Percentiles rank a stretch among this genome's conserved stretches.
Conservation (phyloP, 306 rosid genomes). For the Castanopsis chinensis region DNA sequence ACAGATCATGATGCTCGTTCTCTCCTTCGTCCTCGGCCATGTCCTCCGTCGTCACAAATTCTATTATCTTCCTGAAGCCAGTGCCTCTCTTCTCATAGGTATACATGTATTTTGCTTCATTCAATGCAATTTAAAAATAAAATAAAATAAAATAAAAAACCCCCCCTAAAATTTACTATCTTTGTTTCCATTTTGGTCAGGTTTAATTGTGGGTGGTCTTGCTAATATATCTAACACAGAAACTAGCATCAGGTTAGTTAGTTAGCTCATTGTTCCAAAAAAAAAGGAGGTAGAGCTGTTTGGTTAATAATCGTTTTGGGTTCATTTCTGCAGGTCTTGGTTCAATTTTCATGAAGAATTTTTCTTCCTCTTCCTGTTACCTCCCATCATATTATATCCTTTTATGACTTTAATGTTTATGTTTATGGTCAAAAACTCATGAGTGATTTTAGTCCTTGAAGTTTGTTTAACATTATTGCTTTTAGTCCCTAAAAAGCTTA, state of each 20-base stretch:
- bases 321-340: slow-evolving; percentile 71
- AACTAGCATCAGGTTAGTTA: slow-evolving; percentile 67
- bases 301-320: slow-evolving; percentile 6
- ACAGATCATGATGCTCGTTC: slow-evolving; percentile 98
- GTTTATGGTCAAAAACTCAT: no score
- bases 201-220: slow-evolving; percentile 87
- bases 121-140: no score
- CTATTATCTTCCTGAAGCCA: slow-evolving; percentile 92
- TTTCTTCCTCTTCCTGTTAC: slow-evolving; percentile 91
- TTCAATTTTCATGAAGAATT: slow-evolving; percentile 98
- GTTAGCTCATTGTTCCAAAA: no score
- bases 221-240: slow-evolving; percentile 91
- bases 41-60: slow-evolving; percentile 93
- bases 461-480: no score
- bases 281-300: background rate
- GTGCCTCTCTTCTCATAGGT: slow-evolving; percentile 99
- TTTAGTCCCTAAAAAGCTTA: no score
- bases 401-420: no score
- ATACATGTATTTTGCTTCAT: background rate
- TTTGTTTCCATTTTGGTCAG: slow-evolving; percentile 28
- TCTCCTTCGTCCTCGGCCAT: slow-evolving; percentile 95
- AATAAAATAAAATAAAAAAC: no score
- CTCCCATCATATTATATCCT: slow-evolving; percentile 99
- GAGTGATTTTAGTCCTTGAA: no score
- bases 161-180: no score